These are phyloP conservation scores for Cucumis hystrix DNA, from an alignment of 306 rosid genomes.

Conservation along the genomic window DNA sequence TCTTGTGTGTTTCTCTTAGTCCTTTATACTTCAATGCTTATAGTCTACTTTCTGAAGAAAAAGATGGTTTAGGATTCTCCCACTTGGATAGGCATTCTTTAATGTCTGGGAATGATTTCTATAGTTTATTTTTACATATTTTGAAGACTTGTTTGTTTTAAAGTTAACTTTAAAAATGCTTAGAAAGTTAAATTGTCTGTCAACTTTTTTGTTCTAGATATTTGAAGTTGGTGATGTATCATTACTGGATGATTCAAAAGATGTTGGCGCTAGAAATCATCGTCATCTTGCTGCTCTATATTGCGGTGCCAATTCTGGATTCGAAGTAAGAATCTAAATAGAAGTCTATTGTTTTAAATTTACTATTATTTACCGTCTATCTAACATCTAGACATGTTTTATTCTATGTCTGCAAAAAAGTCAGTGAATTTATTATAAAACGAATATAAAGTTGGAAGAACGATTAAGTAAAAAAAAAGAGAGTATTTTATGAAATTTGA, in stretches of 20 bases:
- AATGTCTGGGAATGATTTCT: neutral
- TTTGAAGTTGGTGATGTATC: constrained; percentile 84
- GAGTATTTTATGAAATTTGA: neutral
- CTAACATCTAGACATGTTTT: neutral
- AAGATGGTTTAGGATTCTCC: neutral
- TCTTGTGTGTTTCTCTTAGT: neutral
- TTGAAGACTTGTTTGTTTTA: neutral
- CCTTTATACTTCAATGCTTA: neutral
- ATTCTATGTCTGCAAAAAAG: neutral
- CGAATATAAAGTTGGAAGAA: neutral
- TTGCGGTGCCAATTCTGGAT: constrained; percentile 82
- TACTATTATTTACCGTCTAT: neutral
- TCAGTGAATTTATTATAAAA: neutral
- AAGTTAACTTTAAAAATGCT: neutral
- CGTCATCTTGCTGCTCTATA: constrained; percentile 71
- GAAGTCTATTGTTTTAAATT: neutral
- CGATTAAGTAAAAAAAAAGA: neutral
- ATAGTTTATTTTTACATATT: neutral
- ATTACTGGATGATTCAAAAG: constrained; percentile 50
- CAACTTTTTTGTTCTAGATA: constrained; percentile 32
- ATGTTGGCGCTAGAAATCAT: constrained; percentile 75
- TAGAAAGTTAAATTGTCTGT: neutral
- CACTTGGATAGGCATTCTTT: neutral
- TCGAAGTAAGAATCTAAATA: constrained; percentile 46
- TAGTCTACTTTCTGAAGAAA: neutral